Evolutionary conservation across 176 grass and related monocot genomes (phyloP), one percentile per base, ranked within the genome.

Genomic region (Thinopyrum elongatum): DNA sequence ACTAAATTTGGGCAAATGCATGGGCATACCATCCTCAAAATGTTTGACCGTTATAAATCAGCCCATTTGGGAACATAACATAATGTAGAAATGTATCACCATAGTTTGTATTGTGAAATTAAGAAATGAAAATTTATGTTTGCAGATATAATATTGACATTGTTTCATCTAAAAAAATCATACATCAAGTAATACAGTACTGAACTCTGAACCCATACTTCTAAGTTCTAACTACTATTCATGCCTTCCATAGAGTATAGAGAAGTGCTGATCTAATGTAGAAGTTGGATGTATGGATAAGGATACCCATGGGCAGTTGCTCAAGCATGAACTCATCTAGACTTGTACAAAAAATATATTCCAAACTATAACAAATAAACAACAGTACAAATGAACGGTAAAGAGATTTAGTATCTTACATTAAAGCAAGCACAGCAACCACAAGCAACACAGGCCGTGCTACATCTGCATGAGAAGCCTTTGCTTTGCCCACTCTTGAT

Each of bases 371-470:
- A 68, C 33, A 70, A 68, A 38, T 3, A 46, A 53, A 25, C 59
- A 46, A 86, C 68, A 14, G 5, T 57, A 60, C 1, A 42, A 38
- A 80, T 21, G 8, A 26, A 55, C 2, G 6, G 71, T 38, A 10
- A 44, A 88, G 26, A 81, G 82, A 47, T 77, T 63, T n/a, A 65
- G 65, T 35, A 42, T 25, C 86, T 94, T 94, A 98, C 96, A 84
- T 78, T 87, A 95, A 84, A 79, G 86, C 57, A 86, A 90, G 80
- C 1, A 57, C 69, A 63, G 95, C 91, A 83, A 98, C 57, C 62
- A 89, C 62, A 65, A 92, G 79, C 28, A 98, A 80, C 25, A 89
- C 88, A 70, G 91, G 87, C 11, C 55, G 76, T 63, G 76, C 41
- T 86, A 21, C 23, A 60, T 87, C 64, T 65, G 31, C 77, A 74